Evolutionary conservation across 169 alveolate species (phyloP), one percentile per base, ranked within the genome.

Genomic region (Plasmodium coatneyi): DNA sequence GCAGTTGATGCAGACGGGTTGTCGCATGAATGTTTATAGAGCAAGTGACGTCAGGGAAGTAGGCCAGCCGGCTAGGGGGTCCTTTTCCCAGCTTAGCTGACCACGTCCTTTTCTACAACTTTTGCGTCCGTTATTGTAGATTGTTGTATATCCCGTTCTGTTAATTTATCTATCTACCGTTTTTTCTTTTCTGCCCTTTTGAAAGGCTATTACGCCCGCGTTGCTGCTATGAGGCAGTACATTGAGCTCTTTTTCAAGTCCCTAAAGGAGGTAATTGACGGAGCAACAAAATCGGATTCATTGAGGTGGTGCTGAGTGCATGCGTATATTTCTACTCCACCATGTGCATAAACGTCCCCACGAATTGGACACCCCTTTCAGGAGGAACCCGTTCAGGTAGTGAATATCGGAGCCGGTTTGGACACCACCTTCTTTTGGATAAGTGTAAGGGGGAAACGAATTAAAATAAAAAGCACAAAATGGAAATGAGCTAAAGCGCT

Each of bases 401-500:
- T 92, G 14, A 86, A 81, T 70, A 89, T 89, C 25, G 95, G 95
- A 7, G 84, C 95, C 41, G 95, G 95, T 9, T 71, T 92, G 56
- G 95, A 92, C 49, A 84, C 95, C 16, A 92, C 92, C 54, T 92
- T 92, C 80, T 92, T 92, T 82, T 92, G 93, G 92, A 49, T 79
- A 72, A 34, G 34, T 52, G 95, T 92, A 84, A 72, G 66, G 30
- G 39, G 46, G 30, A 49, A 49, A 16, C 60, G 60, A 49, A 49
- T 49, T 49, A 22, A 49, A 49, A 49, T 49, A 12, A 46, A 5
- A 6, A 46, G 6, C 56, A 46, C 10, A 12, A 39, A 16, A 16
- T 39, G 84, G 39, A 39, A 16, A 70, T 56, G 41, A 56, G 36
- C 19, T 10, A 14, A 3, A n/a, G 19, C 39, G 32, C 16, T 54